Evolutionary conservation across 139 green algal genomes (phyloP), one percentile per base, ranked within the genome.

Genomic region (Chlamydomonas sphaeroides): DNA sequence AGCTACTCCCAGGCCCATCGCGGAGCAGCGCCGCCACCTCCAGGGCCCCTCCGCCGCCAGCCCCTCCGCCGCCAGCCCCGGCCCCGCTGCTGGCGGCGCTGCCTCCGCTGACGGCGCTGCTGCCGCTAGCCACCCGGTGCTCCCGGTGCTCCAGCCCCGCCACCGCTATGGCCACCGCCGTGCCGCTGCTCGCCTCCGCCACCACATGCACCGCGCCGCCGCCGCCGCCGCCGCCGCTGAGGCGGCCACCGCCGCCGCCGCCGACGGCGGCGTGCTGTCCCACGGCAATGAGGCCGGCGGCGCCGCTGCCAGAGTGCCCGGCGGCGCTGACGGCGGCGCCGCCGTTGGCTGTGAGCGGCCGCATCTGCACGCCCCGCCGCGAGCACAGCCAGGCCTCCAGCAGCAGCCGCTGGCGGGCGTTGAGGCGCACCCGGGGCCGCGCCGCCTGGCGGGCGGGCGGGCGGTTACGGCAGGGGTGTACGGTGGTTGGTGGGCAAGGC

Each of bases 381-480:
- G 30, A 5, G 6, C 51, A 28, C 20, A 63, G 68, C 80, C 80
- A 86, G 17, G 42, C 41, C 61, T 86, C 80, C 70, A 86, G 70
- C 36, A 49, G 42, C 49, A 25, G 38, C 7, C 62, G 80, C 35
- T 86, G 80, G 38, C 80, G 70, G 3, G 10, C 41, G 80, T 78
- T 86, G 3, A 86, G 59, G 8, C 30, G 32, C 28, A 86, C 80
- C 28, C 33, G 21, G 3, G 80, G 80, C 26, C 80, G 33, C 7
- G 51, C 70, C 33, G 79, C 65, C 84, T n/a, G n/a, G n/a, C n/a
- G n/a, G n/a, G n/a, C n/a, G n/a, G n/a, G n/a, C n/a, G n/a, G n/a
- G n/a, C n/a, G n/a, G n/a, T n/a, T n/a, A n/a, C n/a, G n/a, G n/a
- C n/a, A n/a, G n/a, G n/a, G n/a, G n/a, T n/a, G n/a, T n/a, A n/a